A percentile compares a stretch with the other conserved stretches of the same genome.
Evolutionary conservation across 1,139 yeast genomes (phyloP).

Genomic region (Scheffersomyces lignicola): DNA sequence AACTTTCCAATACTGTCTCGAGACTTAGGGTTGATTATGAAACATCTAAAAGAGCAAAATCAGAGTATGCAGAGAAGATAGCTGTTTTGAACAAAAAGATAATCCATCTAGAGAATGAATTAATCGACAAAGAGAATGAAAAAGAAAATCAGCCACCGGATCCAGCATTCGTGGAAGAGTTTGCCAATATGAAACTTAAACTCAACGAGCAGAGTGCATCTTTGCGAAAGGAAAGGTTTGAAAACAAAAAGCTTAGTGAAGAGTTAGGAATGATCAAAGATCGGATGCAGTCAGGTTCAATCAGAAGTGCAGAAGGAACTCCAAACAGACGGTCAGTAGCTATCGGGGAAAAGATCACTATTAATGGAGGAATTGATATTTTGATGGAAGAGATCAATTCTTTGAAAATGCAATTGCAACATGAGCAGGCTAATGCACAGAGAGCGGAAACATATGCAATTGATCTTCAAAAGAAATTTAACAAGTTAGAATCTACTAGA

Average conservation of each 20-base stretch:
- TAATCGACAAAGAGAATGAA: constrained; percentile 22
- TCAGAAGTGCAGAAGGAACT: constrained; percentile 19
- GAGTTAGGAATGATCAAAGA: constrained; percentile 58
- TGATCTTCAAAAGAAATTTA: constrained; percentile 46
- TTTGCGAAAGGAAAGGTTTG: constrained; percentile 53
- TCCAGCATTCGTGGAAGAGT: constrained; percentile 41
- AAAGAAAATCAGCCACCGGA: constrained; percentile 44
- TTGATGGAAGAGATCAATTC: constrained; percentile 36
- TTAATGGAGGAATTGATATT: constrained; percentile 20
- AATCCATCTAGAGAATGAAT: constrained; percentile 18
- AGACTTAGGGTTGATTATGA: constrained; percentile 41
- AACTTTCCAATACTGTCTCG: constrained; percentile 17
- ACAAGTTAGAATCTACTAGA: constrained; percentile 42
- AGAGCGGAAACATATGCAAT: constrained; percentile 50
- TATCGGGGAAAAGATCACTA: constrained; percentile 30
- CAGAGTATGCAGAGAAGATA: constrained; percentile 28
- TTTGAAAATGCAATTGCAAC: constrained; percentile 36
- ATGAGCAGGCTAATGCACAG: constrained; percentile 42
- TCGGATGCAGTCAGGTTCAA: constrained; percentile 26
- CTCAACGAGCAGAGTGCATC: constrained; percentile 54
- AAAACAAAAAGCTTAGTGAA: constrained; percentile 54
- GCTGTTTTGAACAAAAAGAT: constrained; percentile 24
- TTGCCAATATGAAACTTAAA: constrained; percentile 50
- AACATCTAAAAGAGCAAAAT: constrained; percentile 20
- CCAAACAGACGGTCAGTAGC: constrained; percentile 32